Conservation (phyloP, 495 filamentous ascomycete genomes). For the Hypoxylon perforatum region DNA sequence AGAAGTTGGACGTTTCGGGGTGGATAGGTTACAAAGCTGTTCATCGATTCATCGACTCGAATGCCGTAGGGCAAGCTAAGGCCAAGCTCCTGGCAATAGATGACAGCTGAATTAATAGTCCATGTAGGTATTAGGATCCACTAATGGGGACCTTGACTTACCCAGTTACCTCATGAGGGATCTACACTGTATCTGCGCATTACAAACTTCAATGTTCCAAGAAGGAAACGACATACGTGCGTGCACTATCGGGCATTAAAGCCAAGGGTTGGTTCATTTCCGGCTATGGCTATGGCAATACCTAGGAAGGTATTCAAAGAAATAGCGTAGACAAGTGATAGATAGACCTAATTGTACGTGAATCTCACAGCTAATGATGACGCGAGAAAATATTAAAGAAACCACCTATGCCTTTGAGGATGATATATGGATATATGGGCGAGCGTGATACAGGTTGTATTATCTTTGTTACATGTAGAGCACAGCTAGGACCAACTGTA, state of each 20-base stretch:
- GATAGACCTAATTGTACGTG: slow-evolving; percentile 17
- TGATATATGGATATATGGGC: no score
- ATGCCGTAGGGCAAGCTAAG: no score
- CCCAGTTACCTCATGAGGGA: no score
- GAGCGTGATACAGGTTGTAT: background rate
- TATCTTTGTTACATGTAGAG: slow-evolving; percentile 23
- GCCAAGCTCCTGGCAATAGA: no score
- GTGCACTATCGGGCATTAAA: slow-evolving; percentile 9
- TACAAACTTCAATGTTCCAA: no score
- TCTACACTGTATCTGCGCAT: no score
- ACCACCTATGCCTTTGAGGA: slow-evolving; percentile 10
- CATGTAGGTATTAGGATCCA: no score
- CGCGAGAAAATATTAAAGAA: slow-evolving; percentile 20
- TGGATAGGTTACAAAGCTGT: no score
- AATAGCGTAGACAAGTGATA: slow-evolving; percentile 1
- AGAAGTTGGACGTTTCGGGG: background rate
- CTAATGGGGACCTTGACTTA: no score
- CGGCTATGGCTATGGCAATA: background rate
- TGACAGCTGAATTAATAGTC: no score
- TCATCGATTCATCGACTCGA: no score
- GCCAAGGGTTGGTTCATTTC: slow-evolving; percentile 18
- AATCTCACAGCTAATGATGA: slow-evolving; percentile 38
- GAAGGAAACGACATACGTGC: no score
- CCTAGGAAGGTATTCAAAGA: background rate
- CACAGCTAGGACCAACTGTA: slow-evolving; percentile 15